These are phyloP conservation scores for Odontarrhena argentea DNA, from an alignment of 345 rosid species.

Conservation along the genomic window DNA sequence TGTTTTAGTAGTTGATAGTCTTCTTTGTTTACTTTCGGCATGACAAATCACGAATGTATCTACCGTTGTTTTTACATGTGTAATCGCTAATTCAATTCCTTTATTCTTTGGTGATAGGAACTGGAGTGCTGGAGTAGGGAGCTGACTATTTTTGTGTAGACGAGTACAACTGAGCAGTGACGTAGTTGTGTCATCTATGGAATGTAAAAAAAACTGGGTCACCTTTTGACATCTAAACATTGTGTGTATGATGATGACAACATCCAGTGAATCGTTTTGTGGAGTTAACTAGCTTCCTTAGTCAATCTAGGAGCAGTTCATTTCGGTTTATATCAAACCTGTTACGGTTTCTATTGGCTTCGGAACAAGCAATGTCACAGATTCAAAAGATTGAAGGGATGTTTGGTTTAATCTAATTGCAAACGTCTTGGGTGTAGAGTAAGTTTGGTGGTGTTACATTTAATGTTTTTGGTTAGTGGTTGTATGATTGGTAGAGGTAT, in stretches of 20 bases:
- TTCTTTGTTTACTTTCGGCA: slow-evolving; percentile 2
- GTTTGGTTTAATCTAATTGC: no score
- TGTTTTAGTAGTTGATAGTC: background rate
- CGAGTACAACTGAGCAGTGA: slow-evolving; percentile 6
- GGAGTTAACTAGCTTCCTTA: slow-evolving; percentile 2
- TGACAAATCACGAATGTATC: background rate
- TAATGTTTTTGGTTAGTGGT: slow-evolving; percentile 22
- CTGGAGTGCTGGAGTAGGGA: slow-evolving; percentile 15
- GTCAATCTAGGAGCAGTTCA: background rate
- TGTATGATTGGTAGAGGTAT: slow-evolving; percentile 13
- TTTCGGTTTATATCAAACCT: slow-evolving; percentile 1
- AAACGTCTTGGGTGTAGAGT: slow-evolving; percentile 9
- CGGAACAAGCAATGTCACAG: background rate
- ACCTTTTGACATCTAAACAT: background rate
- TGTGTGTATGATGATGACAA: background rate
- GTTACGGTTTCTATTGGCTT: background rate
- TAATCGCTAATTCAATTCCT: background rate
- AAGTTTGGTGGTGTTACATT: slow-evolving; percentile 1
- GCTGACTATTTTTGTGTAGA: slow-evolving; percentile 9
- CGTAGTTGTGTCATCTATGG: slow-evolving; percentile 7
- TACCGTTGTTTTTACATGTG: background rate
- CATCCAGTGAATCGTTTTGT: background rate
- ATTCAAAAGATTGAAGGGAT: background rate
- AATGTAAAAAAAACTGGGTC: slow-evolving; percentile 19
- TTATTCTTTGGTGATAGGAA: slow-evolving; percentile 18